These are phyloP conservation scores for Artemisia argyi DNA, from an alignment of 129 eudicot species.

Conservation along the genomic window DNA sequence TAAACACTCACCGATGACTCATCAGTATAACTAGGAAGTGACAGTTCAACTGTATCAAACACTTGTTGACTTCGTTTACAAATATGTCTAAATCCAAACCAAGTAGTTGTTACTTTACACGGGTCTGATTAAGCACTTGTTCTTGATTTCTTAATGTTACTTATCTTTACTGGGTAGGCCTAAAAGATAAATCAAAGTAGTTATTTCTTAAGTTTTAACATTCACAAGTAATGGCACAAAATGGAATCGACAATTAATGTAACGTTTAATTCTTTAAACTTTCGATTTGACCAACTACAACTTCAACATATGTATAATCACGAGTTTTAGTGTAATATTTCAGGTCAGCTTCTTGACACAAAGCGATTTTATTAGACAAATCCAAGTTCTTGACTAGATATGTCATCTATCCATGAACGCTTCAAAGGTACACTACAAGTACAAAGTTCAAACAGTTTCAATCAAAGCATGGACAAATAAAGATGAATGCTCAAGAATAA, in stretches of 20 bases:
- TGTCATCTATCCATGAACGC: not conserved
- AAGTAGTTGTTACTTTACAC: slow-evolving; percentile 90
- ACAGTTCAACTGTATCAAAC: slow-evolving; percentile 81
- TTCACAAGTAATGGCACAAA: too few relatives aligned
- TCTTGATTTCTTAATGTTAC: slow-evolving; percentile 29
- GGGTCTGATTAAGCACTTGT: slow-evolving; percentile 60
- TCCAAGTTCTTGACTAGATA: slow-evolving; percentile 77
- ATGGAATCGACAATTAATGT: not conserved
- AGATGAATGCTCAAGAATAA: too few relatives aligned
- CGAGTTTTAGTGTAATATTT: slow-evolving; percentile 89
- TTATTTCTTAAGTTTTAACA: too few relatives aligned
- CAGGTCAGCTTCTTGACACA: slow-evolving; percentile 77
- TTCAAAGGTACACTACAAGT: too few relatives aligned
- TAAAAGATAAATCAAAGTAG: slow-evolving; percentile 11
- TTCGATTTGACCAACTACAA: slow-evolving; percentile 75
- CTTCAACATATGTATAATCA: slow-evolving; percentile 74
- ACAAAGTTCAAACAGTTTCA: too few relatives aligned
- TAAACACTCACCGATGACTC: slow-evolving; percentile 62
- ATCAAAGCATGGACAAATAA: too few relatives aligned
- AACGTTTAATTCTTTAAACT: slow-evolving; percentile 30
- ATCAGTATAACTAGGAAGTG: slow-evolving; percentile 83
- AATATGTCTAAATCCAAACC: slow-evolving; percentile 92
- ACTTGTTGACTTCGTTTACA: slow-evolving; percentile 71
- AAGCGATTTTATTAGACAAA: slow-evolving; percentile 68
- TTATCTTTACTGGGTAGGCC: slow-evolving; percentile 68